Conservation (phyloP, 2,329 filamentous ascomycete genomes). For the Cladosporium velox region DNA sequence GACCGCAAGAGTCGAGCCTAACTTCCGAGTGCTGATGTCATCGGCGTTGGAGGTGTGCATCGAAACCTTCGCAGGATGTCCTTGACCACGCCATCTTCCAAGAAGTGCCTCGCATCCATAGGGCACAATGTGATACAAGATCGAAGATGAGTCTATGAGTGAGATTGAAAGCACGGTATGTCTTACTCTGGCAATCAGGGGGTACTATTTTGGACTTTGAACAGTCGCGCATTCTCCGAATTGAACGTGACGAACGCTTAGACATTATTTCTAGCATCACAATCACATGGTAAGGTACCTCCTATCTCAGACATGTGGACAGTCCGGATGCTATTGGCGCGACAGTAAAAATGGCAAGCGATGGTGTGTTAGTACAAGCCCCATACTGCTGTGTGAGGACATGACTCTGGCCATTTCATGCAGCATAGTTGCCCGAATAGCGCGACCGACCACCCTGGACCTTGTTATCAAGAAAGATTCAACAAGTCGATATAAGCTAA, state of each 20-base stretch:
- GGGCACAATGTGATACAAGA: not conserved
- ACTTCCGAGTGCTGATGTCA: not conserved
- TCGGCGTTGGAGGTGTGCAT: not conserved
- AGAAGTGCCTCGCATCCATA: not conserved
- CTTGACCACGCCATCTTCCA: too few relatives aligned
- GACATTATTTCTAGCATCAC: not conserved
- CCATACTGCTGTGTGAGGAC: not conserved
- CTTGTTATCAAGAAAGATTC: not conserved
- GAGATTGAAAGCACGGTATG: not conserved
- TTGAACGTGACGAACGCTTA: not conserved
- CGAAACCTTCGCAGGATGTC: not conserved
- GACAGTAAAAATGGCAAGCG: not conserved
- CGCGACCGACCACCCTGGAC: not conserved
- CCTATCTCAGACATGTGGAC: not conserved
- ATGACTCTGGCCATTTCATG: not conserved
- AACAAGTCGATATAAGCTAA: not conserved
- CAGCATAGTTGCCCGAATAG: not conserved
- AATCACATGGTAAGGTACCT: not conserved
- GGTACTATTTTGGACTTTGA: not conserved
- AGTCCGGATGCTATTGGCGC: not conserved
- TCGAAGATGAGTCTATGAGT: not conserved
- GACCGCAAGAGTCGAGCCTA: not conserved
- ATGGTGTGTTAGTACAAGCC: not conserved
- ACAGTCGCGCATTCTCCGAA: not conserved
- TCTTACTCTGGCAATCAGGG: not conserved